phyloP scores from a whole-genome alignment of 1,284 basidiomycete genomes.

The Rhodotorula sp. region DNA sequence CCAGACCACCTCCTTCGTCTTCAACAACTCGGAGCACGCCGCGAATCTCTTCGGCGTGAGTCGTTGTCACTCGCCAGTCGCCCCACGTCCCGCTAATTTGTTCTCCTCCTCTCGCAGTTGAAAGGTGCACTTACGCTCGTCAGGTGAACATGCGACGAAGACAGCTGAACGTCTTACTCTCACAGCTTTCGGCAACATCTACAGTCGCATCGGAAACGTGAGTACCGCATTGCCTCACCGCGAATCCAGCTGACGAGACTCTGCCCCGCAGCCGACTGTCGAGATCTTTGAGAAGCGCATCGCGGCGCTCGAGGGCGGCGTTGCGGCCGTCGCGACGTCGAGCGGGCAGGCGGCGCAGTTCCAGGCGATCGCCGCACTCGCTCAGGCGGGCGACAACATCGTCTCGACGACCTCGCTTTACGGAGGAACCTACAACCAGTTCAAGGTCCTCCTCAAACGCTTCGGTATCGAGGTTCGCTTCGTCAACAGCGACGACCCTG shows the following conservation, averaged over 20 bases:
- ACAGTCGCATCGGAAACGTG: slow-evolving; percentile 69
- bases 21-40: slow-evolving; percentile 77
- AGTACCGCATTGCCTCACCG: too few relatives aligned
- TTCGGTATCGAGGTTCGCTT: slow-evolving; percentile 76
- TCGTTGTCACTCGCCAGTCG: too few relatives aligned
- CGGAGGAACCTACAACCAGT: slow-evolving; percentile 78
- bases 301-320: slow-evolving; percentile 76
- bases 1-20: slow-evolving; percentile 66
- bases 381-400: slow-evolving; percentile 72
- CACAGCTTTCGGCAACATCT: slow-evolving; percentile 56
- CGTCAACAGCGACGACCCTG: slow-evolving; percentile 59
- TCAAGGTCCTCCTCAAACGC: slow-evolving; percentile 58
- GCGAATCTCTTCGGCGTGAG: slow-evolving; percentile 78
- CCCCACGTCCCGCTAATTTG: too few relatives aligned
- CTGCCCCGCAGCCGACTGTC: slow-evolving; percentile 59
- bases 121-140: too few relatives aligned
- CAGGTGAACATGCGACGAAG: too few relatives aligned
- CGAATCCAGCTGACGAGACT: too few relatives aligned
- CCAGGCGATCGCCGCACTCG: slow-evolving; percentile 60
- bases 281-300: slow-evolving; percentile 82
- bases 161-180: too few relatives aligned
- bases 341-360: slow-evolving; percentile 82
- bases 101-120: too few relatives aligned
- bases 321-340: slow-evolving; percentile 71
- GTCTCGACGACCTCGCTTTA: slow-evolving; percentile 68